Evolutionary conservation across 192 early-diverging fungal species (phyloP).

Genomic region (Umbelopsis sp.): DNA sequence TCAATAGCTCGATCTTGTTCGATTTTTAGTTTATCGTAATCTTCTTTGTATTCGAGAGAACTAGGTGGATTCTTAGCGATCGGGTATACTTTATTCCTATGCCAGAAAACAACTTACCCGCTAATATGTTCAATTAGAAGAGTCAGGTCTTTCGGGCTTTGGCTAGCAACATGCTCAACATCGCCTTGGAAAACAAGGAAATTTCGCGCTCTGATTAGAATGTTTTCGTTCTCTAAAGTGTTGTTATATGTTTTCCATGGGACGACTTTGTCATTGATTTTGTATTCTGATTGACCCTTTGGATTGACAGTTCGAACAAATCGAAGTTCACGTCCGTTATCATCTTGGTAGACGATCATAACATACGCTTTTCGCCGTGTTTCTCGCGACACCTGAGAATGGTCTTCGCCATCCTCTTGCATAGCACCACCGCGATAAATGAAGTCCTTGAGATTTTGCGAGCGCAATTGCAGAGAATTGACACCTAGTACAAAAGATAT

Average conservation of each 20-base stretch:
- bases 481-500: conserved; percentile 98
- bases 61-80: conserved; percentile 32
- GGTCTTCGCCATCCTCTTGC: conserved; percentile 47
- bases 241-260: conserved; percentile 77
- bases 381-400: conserved; percentile 10
- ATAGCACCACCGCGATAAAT: conserved; percentile 79
- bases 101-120: conserved; percentile 56
- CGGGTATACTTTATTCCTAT: no score
- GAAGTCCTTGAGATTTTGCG: conserved; percentile 84
- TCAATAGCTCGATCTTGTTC: conserved; percentile 87
- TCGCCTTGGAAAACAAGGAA: conserved; percentile 99
- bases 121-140: conserved; percentile 95
- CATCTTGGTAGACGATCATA: conserved; percentile 80
- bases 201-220: conserved; percentile 93
- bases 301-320: conserved; percentile 76
- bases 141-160: conserved; percentile 92
- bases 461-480: conserved; percentile 89
- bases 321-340: conserved; percentile 57
- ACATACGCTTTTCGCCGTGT: conserved; percentile 69
- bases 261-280: conserved; percentile 78
- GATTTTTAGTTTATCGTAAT: conserved; percentile 86
- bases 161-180: conserved; percentile 95
- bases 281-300: conserved; percentile 84
- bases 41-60: conserved; percentile 84
- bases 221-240: conserved; percentile 82